Evolutionary conservation across 345 rosid genomes (phyloP).

Genomic region (Linum trigynum): DNA sequence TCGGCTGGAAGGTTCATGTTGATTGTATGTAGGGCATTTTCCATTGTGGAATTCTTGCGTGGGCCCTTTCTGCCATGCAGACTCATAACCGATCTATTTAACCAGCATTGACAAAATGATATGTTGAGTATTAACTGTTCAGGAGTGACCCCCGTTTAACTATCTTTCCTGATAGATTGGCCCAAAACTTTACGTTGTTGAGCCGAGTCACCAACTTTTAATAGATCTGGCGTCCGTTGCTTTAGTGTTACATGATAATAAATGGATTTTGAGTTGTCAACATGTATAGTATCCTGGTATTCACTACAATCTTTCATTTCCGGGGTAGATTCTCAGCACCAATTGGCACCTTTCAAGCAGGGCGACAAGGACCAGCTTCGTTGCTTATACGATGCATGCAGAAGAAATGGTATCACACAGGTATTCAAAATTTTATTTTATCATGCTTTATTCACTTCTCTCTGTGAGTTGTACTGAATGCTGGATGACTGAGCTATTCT

Average conservation of each 20-base stretch:
- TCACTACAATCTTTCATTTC: background rate
- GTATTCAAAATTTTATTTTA: conserved; percentile 8
- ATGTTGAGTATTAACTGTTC: no score
- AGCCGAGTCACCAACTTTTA: no score
- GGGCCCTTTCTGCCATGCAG: no score
- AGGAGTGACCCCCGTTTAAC: no score
- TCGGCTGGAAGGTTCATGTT: no score
- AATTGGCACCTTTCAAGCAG: conserved; percentile 27
- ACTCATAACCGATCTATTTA: no score
- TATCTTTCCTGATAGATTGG: no score
- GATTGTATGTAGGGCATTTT: no score
- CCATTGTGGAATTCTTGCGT: no score
- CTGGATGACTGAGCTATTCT: no score
- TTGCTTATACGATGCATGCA: conserved; percentile 34
- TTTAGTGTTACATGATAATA: background rate
- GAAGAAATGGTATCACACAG: conserved; percentile 25
- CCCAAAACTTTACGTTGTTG: no score
- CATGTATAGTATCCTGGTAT: background rate
- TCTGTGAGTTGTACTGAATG: background rate
- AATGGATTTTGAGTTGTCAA: background rate
- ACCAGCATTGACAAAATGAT: no score
- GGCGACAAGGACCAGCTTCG: conserved; percentile 41
- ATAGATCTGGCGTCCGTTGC: background rate
- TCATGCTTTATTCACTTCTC: background rate
- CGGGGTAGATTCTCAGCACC: conserved; percentile 29